phyloP scores from a whole-genome alignment of 345 rosid genomes.

The Hibiscus trionum region DNA sequence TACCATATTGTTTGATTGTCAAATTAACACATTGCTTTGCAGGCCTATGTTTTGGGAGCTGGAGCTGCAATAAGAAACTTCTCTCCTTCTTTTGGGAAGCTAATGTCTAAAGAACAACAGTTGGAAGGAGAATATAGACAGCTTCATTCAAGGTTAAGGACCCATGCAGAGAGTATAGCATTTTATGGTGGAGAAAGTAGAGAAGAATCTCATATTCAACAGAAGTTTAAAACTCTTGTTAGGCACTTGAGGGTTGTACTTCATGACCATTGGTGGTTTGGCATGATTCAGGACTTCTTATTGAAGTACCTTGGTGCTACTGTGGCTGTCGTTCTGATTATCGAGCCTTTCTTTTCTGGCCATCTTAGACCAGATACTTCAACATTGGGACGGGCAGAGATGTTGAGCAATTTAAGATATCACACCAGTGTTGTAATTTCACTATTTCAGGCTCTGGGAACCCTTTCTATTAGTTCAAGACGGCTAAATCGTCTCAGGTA shows the following conservation, averaged over 20 bases:
- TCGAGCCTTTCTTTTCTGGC: constrained; percentile 97
- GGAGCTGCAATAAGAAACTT: constrained; percentile 82
- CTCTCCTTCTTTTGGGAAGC: constrained; percentile 91
- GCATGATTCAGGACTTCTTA: constrained; percentile 98
- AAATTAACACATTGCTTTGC: constrained; percentile 21
- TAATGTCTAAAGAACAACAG: constrained; percentile 93
- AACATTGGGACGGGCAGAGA: constrained; percentile 89
- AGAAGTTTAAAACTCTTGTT: constrained; percentile 70
- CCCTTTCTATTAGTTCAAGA: constrained; percentile 88
- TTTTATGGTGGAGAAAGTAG: constrained; percentile 93
- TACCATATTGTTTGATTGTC: constrained; percentile 1
- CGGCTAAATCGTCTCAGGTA: constrained; percentile 96
- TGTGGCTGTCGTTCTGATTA: constrained; percentile 88
- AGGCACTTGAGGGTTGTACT: constrained; percentile 71
- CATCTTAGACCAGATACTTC: constrained; percentile 83
- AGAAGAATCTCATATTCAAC: constrained; percentile 87
- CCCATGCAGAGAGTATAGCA: constrained; percentile 98
- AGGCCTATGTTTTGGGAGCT: constrained; percentile 93
- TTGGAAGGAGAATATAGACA: constrained; percentile 96
- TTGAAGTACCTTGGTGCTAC: constrained; percentile 97
- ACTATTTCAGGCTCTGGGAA: constrained; percentile 88
- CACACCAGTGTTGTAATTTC: constrained; percentile 95
- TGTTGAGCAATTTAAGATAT: constrained; percentile 98
- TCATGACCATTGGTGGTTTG: constrained; percentile 99
- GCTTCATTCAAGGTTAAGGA: constrained; percentile 95